Evolutionary conservation across 495 filamentous ascomycete species (phyloP).

Genomic region (Penicillium bialowiezense): DNA sequence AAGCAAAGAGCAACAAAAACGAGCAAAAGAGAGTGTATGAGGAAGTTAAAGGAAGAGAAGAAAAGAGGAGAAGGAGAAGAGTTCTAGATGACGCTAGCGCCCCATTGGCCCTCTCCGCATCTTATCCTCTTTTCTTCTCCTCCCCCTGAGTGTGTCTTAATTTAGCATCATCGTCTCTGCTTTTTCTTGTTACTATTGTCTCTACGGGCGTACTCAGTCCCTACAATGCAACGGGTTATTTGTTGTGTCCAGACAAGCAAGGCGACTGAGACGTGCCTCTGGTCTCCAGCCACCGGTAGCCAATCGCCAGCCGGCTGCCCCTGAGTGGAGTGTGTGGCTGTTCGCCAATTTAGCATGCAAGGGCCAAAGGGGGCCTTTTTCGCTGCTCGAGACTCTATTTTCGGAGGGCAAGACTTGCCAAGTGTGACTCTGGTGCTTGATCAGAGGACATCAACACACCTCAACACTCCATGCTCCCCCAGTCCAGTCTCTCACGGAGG

Average conservation of each 20-base stretch:
- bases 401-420: too few species aligned
- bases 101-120: too few species aligned
- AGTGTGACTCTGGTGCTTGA: too few species aligned
- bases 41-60: conserved; percentile 16
- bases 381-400: too few species aligned
- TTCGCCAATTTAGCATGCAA: neutral
- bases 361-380: neutral
- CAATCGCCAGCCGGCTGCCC: conserved; percentile 23
- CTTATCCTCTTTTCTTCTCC: neutral
- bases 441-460: too few species aligned
- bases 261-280: conserved; percentile 16
- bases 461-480: too few species aligned
- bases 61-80: conserved; percentile 23
- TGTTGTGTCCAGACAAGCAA: conserved; percentile 4
- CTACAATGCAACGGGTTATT: too few species aligned
- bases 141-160: conserved; percentile 7
- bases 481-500: too few species aligned
- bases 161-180: conserved; percentile 1
- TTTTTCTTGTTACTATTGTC: neutral
- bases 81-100: conserved; percentile 13
- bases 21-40: conserved; percentile 27
- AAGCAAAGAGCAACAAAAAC: conserved; percentile 31
- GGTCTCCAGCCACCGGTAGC: conserved; percentile 33
- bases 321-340: conserved; percentile 21
- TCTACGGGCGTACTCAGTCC: too few species aligned